Conservation (phyloP, 2,329 filamentous ascomycete genomes). For the Emmonsiellopsis sp. region DNA sequence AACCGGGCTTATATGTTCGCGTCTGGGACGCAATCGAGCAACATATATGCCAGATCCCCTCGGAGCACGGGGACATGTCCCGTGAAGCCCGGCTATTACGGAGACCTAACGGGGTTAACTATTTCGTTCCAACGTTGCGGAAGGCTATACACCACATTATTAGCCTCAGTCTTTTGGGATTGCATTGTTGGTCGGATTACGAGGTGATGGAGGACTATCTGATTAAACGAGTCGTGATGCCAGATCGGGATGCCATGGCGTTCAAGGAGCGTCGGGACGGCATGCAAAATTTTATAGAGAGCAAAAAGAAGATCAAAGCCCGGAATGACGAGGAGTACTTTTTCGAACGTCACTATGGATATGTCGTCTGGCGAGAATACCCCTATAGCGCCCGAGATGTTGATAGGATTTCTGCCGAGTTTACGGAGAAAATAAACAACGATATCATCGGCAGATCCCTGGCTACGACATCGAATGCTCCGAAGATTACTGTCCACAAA, state of each 20-base stretch:
- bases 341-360: slow-evolving; percentile 19
- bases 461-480: slow-evolving; percentile 5
- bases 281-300: slow-evolving; percentile 5
- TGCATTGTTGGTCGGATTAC: slow-evolving; percentile 25
- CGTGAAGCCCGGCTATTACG: slow-evolving; percentile 15
- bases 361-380: slow-evolving; percentile 14
- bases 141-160: slow-evolving; percentile 22
- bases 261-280: slow-evolving; percentile 14
- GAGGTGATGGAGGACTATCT: slow-evolving; percentile 14
- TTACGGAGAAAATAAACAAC: slow-evolving; percentile 17
- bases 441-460: slow-evolving; percentile 16
- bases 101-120: slow-evolving; percentile 18
- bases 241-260: slow-evolving; percentile 15
- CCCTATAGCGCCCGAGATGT: slow-evolving; percentile 21
- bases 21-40: slow-evolving; percentile 26
- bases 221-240: slow-evolving; percentile 11
- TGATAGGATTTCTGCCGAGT: slow-evolving; percentile 9
- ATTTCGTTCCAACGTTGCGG: slow-evolving; percentile 22
- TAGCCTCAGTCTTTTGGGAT: slow-evolving; percentile 21
- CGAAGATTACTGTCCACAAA: slow-evolving; percentile 7
- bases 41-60: slow-evolving; percentile 18
- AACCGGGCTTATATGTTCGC: slow-evolving; percentile 21
- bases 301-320: slow-evolving; percentile 2
- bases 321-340: slow-evolving; percentile 14
- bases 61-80: slow-evolving; percentile 1